Evolutionary conservation across 208 protist genomes (phyloP).

Genomic region (Porcisia hertigi): DNA sequence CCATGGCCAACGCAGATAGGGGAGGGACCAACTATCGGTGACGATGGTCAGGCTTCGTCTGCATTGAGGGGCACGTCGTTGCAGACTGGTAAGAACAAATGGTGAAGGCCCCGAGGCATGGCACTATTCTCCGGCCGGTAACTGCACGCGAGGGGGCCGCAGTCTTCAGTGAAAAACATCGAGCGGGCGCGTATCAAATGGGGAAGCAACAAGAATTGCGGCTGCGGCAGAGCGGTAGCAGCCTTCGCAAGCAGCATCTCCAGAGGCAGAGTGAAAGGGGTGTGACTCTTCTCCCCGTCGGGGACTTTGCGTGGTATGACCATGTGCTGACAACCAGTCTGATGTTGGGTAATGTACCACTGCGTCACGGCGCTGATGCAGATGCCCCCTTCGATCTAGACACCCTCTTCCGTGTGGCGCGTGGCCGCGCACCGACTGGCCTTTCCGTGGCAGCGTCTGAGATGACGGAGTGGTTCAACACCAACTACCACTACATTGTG

Average conservation of each 20-base stretch:
- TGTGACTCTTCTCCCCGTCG: slow-evolving; percentile 63
- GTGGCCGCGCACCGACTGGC: slow-evolving; percentile 65
- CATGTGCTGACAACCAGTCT: slow-evolving; percentile 75
- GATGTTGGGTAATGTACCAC: slow-evolving; percentile 78
- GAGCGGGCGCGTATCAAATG: too few relatives aligned
- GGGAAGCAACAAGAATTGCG: too few relatives aligned
- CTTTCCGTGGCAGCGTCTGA: slow-evolving; percentile 60
- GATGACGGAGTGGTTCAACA: slow-evolving; percentile 95
- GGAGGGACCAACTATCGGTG: too few relatives aligned
- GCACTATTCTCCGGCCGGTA: too few relatives aligned
- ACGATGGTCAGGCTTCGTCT: too few relatives aligned
- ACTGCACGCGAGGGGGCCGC: too few relatives aligned
- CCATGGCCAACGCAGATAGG: too few relatives aligned
- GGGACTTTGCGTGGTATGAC: slow-evolving; percentile 85
- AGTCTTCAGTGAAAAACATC: too few relatives aligned
- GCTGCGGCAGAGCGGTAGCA: slow-evolving; percentile 18
- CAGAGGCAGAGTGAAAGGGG: slow-evolving; percentile 50
- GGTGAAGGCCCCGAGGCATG: too few relatives aligned
- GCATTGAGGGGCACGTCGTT: too few relatives aligned
- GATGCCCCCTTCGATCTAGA: slow-evolving; percentile 48
- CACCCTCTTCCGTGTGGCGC: slow-evolving; percentile 87
- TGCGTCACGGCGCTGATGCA: slow-evolving; percentile 38
- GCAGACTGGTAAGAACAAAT: too few relatives aligned
- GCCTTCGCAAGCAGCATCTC: slow-evolving; percentile 47
- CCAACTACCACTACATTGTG: slow-evolving; percentile 94